Percentiles rank a stretch among this genome's conserved stretches.
phyloP scores from a whole-genome alignment of 202 grass and related monocot species.

The Digitaria exilis region DNA sequence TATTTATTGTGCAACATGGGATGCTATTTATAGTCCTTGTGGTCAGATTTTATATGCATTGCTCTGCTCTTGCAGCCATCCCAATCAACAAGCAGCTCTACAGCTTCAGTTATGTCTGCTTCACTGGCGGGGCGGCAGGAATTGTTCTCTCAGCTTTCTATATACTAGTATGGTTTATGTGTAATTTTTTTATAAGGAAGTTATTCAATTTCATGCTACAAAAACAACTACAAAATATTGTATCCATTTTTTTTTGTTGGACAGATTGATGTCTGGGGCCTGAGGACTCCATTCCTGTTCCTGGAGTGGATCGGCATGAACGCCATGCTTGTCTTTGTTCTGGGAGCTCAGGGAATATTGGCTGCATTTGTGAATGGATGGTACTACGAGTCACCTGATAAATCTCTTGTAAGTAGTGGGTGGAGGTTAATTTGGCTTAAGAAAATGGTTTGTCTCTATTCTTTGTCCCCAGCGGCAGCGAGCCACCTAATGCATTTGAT shows the following conservation, averaged over 20 bases:
- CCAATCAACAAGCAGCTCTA: slow-evolving; percentile 81
- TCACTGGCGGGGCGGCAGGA: slow-evolving; percentile 61
- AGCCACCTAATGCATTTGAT: not conserved
- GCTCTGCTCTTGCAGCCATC: slow-evolving; percentile 41
- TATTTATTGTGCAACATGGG: not conserved
- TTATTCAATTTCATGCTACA: not conserved
- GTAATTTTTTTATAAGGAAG: not conserved
- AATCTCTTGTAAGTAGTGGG: slow-evolving; percentile 51
- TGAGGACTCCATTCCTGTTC: slow-evolving; percentile 65
- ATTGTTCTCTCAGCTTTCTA: slow-evolving; percentile 69
- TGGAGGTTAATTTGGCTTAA: not conserved
- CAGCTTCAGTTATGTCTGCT: slow-evolving; percentile 70
- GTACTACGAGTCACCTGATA: slow-evolving; percentile 56
- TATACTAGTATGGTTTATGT: slow-evolving; percentile 44
- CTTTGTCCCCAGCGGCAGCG: not conserved
- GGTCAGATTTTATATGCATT: not conserved
- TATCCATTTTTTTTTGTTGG: not conserved
- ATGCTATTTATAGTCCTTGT: not conserved
- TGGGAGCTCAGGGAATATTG: slow-evolving; percentile 68
- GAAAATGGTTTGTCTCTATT: not conserved
- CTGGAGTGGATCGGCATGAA: slow-evolving; percentile 85
- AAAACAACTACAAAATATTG: not conserved
- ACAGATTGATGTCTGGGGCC: slow-evolving; percentile 68
- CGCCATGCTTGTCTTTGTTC: slow-evolving; percentile 79
- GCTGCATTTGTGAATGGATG: slow-evolving; percentile 71